Base-by-base conservation (phyloP, 345 rosid species). In the Boechera retrofracta region DNA sequence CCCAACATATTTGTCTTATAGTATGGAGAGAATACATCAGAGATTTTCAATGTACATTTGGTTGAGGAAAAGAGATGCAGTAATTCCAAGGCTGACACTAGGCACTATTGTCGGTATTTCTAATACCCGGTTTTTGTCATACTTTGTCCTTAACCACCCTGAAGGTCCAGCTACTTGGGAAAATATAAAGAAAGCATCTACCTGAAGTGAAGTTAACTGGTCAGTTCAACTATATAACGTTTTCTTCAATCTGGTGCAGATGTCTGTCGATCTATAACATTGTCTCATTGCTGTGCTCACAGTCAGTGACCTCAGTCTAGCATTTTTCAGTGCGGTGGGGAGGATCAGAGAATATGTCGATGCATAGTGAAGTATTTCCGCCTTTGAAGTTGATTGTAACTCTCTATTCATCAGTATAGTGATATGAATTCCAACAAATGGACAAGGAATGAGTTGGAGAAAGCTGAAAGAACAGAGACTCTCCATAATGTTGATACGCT, bases 21-120 rank as follows among this genome's bases (percentile, higher is more conserved):
- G 81, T 10, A 64, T 65, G 38, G 69, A 74, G 76, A 87, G 95
- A 80, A 79, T 85, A 69, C 80, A 85, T 72, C 81, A 87, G 57
- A 84, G 95, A 71, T 53, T 84, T 57, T 70, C 80, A 35, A 91
- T 91, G 95, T 88, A 86, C 78, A 69, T 72, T 75, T 91, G 98
- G 98, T 84, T 91, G 72, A 83, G 71, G 76, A 82, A 84, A 65
- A 76, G 82, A 67, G 89, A 84, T 31, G 75, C 78, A 32, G 83
- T 48, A 7, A 69, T 64, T 29, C 81, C 83, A 4, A 45, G 5
- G 65, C 71, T 79, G 44, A 69, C 88, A 51, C 54, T 87, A 74
- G 80, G 89, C 58, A 86, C 95, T 41, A n/a, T 91, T 68, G 18
- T 91, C 8, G 68, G 87, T n/a, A 57, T 74, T 66, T 44, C 93